Base-by-base conservation (phyloP, 2,329 filamentous ascomycete genomes). In the Nigrospora sphaerica region DNA sequence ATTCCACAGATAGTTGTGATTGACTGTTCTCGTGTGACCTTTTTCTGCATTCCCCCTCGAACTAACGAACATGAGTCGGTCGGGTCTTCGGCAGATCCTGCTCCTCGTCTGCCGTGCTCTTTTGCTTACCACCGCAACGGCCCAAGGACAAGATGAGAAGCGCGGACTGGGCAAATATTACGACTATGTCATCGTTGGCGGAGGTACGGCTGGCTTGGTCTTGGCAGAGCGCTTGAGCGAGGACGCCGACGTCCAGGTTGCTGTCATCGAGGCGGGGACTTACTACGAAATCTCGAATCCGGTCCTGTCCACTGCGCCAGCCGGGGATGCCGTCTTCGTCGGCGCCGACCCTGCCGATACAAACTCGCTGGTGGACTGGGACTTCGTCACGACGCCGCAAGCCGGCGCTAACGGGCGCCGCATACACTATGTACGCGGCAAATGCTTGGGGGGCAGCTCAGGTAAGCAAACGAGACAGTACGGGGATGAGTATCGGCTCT, bases 211-310 rank as follows among this genome's bases (percentile, higher is more conserved):
- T 3, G 68, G 68, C 32, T 59, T 65, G 32, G 57, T 60, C 0
- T 45, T 69, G 2, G 67, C 59, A 2, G 55, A 55, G 18, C 61
- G 67, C 1, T 57, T 70, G 0, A 47, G 49, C 33, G 51, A 55
- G 45, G 50, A 58, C 10, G 56, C 53, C 14, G 32, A 23, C 46
- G 48, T 36, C 6, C 12, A 17, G 6, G 66, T 70, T 4, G 66
- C 65, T 12, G 61, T 70, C 3, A 54, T 71, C 33, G 67, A 71
- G 51, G 67, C 66, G 3, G 67, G 67, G 4, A 46, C 45, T 6
- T 63, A 64, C 32, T 61, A 64, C 45, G 61, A 70, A 49, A 48
- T 65, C 46, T 47, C 23, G 28, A 53, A 53, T 36, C 48, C 48
- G 9, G 10, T 49, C 2, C 28, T 49, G 3, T 45, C 44, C 19